Conservation (phyloP, 2,329 filamentous ascomycete genomes). For the Pyrenochaeta sp. region DNA sequence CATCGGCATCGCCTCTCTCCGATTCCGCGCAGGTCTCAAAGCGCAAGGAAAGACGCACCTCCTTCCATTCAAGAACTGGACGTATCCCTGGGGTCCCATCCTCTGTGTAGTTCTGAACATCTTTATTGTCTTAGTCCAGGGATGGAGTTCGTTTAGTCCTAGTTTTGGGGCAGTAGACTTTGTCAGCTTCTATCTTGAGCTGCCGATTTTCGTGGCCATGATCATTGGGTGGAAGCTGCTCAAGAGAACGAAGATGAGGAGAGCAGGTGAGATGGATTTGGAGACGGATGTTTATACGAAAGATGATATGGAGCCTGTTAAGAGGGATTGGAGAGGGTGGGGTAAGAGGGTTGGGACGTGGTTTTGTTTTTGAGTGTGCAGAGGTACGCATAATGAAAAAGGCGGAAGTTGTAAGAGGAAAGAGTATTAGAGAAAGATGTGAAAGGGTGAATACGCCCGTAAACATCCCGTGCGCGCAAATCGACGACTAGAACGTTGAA, state of each 20-base stretch:
- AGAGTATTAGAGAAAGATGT: too few relatives aligned
- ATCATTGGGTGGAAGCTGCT: slow-evolving; percentile 39
- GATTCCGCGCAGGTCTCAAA: slow-evolving; percentile 58
- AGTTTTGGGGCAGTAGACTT: slow-evolving; percentile 56
- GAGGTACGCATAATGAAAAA: too few relatives aligned
- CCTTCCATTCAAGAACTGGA: slow-evolving; percentile 65
- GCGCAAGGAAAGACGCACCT: slow-evolving; percentile 59
- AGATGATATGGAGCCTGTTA: slow-evolving; percentile 37
- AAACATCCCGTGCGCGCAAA: too few relatives aligned
- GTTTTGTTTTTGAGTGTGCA: slow-evolving; percentile 33
- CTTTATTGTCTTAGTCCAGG: slow-evolving; percentile 43
- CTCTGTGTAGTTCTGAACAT: slow-evolving; percentile 35
- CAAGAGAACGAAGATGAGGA: slow-evolving; percentile 39
- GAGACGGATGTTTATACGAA: slow-evolving; percentile 44
- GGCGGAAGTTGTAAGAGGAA: not conserved
- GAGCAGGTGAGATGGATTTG: slow-evolving; percentile 37
- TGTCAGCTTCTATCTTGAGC: slow-evolving; percentile 59
- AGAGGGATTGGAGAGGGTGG: slow-evolving; percentile 27
- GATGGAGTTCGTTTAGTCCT: slow-evolving; percentile 62
- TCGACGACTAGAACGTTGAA: too few relatives aligned
- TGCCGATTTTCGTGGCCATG: slow-evolving; percentile 41
- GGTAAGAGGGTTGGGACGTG: slow-evolving; percentile 37
- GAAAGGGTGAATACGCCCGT: too few relatives aligned
- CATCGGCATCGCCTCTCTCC: slow-evolving; percentile 65
- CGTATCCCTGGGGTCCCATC: slow-evolving; percentile 62